Evolutionary conservation across 805 yeast genomes (phyloP), one percentile per base, ranked within the genome.

Genomic region (Candida tammaniensis): DNA sequence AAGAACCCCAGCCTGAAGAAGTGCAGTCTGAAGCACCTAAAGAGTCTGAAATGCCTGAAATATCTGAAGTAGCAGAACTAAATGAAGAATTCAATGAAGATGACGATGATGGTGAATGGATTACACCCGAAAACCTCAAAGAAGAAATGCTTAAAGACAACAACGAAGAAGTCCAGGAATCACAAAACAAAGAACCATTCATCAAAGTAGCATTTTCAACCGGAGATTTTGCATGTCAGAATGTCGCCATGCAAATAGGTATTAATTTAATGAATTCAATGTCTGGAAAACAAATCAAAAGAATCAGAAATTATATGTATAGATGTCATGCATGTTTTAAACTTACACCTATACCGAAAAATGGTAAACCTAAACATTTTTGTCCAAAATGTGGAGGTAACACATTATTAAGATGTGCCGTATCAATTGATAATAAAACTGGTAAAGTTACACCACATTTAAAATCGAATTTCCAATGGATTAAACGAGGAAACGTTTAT

Each of bases 171-270:
- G 68, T 77, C 7, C 56, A 55, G 33, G 72, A 63, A 27, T 34
- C 61, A 14, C 49, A 61, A 10, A 50, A 21, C 3, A 60, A 53
- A 3, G 53, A 45, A 5, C 50, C 61, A 8, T 47, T 62, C n/a
- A 72, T 82, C 38, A 75, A 80, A 43, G 93, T 82, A 13, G 98
- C 97, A 2, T 62, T 93, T 31, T 82, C 96, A 0, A 84, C 97
- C 0, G 95, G 95, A 17, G 99, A 93, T 76, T 93, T 91, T 64
- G 98, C 99, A 2, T 86, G 91, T 51, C 99, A 93, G 60, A 93
- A 93, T 59, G 96, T 89, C 11, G 76, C 96, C 1, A 70, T 93
- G 64, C 98, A 91, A 59, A 72, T 93, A 48, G 96, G 96, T 4
- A 59, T 93, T 38, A 83, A 86, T 46, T 68, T 91, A 47, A 82